Conservation (phyloP, 73 alveolate genomes). For the Tetrahymena elliotti region DNA sequence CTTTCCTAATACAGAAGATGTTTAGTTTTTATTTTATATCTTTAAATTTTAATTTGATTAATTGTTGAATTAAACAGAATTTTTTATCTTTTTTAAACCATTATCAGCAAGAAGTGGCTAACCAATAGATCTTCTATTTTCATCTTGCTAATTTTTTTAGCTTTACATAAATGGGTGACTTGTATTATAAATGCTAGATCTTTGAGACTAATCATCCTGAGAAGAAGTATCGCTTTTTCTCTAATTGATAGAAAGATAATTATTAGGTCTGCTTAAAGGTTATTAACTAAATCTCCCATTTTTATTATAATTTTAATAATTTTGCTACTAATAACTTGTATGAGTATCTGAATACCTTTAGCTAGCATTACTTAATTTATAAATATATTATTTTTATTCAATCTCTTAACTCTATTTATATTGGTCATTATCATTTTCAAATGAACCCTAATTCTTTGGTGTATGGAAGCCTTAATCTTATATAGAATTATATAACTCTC, state of each 20-base stretch:
- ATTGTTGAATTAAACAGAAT: background rate
- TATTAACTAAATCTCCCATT: background rate
- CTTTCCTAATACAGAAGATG: background rate
- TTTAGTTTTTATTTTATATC: background rate
- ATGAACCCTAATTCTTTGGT: background rate
- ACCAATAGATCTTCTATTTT: background rate
- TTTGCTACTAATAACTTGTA: background rate
- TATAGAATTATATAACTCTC: background rate
- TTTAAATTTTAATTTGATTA: background rate
- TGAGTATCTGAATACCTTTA: background rate
- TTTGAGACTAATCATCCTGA: background rate
- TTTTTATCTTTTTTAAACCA: background rate
- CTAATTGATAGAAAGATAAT: background rate
- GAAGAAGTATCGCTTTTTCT: background rate
- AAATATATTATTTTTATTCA: background rate
- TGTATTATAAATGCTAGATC: background rate
- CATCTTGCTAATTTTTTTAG: background rate
- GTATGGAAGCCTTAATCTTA: background rate
- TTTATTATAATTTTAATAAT: background rate
- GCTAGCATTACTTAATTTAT: background rate
- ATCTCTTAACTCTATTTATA: background rate
- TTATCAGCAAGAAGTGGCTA: background rate
- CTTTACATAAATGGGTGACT: background rate
- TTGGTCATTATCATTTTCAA: background rate
- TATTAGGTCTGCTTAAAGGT: background rate